Evolutionary conservation across 306 rosid genomes (phyloP).

Genomic region (Gynostemma pentaphyllum): DNA sequence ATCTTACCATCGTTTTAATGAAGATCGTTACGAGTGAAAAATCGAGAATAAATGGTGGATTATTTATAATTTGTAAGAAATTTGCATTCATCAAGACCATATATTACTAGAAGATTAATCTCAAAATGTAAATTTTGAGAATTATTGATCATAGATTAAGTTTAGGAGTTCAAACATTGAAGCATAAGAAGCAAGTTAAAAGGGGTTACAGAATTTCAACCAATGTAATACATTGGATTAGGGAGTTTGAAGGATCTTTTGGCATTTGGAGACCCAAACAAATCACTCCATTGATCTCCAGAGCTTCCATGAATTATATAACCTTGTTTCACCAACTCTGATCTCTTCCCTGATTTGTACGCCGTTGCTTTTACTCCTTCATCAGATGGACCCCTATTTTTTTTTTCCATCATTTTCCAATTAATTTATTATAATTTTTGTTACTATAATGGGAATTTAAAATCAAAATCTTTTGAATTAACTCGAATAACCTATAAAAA

Average conservation of each 20-base stretch:
- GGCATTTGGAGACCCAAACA: conserved; percentile 50
- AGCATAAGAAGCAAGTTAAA: not conserved
- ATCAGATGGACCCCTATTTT: conserved; percentile 51
- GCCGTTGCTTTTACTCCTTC: conserved; percentile 42
- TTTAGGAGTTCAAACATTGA: not conserved
- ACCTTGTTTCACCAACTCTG: conserved; percentile 41
- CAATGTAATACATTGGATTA: conserved; percentile 67
- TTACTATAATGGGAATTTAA: no score
- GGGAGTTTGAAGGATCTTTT: conserved; percentile 73
- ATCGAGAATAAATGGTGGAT: no score
- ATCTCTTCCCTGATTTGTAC: conserved; percentile 74
- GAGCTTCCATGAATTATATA: conserved; percentile 60
- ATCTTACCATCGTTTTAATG: no score
- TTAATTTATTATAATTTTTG: no score
- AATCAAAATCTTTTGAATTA: no score
- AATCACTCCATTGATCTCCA: conserved; percentile 93
- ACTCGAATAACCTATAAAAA: no score
- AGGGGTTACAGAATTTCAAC: not conserved
- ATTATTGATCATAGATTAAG: not conserved
- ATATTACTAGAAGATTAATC: no score
- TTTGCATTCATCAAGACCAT: no score
- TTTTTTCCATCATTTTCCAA: no score
- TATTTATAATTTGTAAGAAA: no score
- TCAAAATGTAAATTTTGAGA: no score
- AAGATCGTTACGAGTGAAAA: no score